Conservation (phyloP, 179 eudicot genomes). For the Silene coronaria region DNA sequence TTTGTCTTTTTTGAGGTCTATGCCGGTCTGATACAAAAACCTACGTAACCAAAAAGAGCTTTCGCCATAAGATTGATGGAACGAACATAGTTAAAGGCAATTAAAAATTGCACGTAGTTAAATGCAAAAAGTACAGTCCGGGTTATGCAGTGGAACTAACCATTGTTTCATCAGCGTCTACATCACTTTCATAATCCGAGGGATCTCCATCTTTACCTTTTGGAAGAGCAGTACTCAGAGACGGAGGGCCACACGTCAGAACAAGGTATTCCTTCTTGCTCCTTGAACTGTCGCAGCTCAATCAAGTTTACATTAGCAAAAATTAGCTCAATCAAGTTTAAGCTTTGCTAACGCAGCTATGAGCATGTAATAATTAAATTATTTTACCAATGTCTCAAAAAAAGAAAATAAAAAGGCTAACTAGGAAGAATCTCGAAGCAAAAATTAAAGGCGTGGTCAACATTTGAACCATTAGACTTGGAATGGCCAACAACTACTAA, state of each 20-base stretch:
- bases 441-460: too few species aligned
- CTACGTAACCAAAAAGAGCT: conserved; percentile 27
- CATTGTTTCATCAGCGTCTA: conserved; percentile 51
- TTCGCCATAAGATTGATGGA: conserved; percentile 1
- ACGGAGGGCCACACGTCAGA: conserved; percentile 87
- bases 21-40: conserved; percentile 59
- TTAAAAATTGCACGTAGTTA: too few species aligned
- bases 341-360: too few species aligned
- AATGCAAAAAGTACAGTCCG: background rate
- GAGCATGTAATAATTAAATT: too few species aligned
- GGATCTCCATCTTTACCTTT: conserved; percentile 58
- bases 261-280: conserved; percentile 82
- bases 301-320: background rate
- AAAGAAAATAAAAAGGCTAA: too few species aligned
- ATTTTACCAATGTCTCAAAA: too few species aligned
- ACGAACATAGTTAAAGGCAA: background rate
- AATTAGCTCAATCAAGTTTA: too few species aligned
- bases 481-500: too few species aligned
- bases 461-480: too few species aligned
- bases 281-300: conserved; percentile 55
- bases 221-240: conserved; percentile 53
- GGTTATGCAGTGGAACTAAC: conserved; percentile 31
- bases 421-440: too few species aligned
- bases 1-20: conserved; percentile 74
- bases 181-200: conserved; percentile 22